Evolutionary conservation across 495 filamentous ascomycete species (phyloP), one percentile per base, ranked within the genome.

Genomic region (Tetracladium setigerum): DNA sequence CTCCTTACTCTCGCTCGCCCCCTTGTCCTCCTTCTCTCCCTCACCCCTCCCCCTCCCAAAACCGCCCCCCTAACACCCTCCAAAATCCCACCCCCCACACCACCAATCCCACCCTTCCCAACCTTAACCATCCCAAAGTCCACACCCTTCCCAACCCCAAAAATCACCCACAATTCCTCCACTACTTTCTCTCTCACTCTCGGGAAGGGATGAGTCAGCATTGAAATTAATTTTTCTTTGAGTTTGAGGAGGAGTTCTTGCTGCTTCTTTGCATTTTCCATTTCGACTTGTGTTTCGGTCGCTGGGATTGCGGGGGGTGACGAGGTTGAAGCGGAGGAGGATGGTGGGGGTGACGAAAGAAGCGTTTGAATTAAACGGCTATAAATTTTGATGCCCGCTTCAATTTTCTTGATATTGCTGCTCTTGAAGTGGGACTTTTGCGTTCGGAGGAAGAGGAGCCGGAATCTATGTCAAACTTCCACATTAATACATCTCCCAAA

Each of bases 401-500:
- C 78, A 9, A 97, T 69, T 54, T 89, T 87, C 22, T 76, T 71
- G 5, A 95, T 78, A 58, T 86, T 88, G 10, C 77, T 73, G 9
- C 86, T 84, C 66, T 89, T 90, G 70, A 82, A 88, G 55, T 89
- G 87, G 4, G 86, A 72, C 62, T 83, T 87, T 53, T 91, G 87
- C 8, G 81, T 74, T 12, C 78, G 63, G 27, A 78, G 65, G 46
- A 89, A 89, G 15, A 95, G 60, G 17, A 61, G 73, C 53, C 74
- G 73, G 54, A 73, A 74, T 46, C 72, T 44, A 38, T 18, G 18
- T 31, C 1, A 50, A 39, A 7, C 22, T 3, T 7, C 22, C 3
- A 27, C 7, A 7, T 27, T 7, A 27, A 7, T 7, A 7, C 7
- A 27, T 27, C 7, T 27, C 7, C 22, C 7, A 3, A 27, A 3